Conservation (phyloP, 192 early-diverging fungal genomes). For the Coemansia sp. region DNA sequence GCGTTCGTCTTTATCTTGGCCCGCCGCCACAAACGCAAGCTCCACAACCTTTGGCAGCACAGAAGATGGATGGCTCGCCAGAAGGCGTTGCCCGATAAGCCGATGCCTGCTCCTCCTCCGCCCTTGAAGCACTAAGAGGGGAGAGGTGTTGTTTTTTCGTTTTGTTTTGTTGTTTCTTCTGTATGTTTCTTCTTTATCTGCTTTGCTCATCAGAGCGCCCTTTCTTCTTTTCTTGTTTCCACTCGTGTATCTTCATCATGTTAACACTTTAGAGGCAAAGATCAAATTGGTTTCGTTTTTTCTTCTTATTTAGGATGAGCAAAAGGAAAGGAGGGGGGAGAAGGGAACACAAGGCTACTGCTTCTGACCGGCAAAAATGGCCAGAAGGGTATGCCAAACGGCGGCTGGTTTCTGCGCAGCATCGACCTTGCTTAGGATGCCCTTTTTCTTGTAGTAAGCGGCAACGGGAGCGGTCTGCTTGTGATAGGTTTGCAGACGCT, state of each 20-base stretch:
- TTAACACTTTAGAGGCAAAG: background rate
- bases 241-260: background rate
- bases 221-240: conserved; percentile 1
- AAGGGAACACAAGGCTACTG: background rate
- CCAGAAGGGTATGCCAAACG: conserved; percentile 87
- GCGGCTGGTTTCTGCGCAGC: conserved; percentile 85
- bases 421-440: conserved; percentile 91
- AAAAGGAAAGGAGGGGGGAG: background rate
- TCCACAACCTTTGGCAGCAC: conserved; percentile 32
- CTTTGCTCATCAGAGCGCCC: too few relatives aligned
- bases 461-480: conserved; percentile 81
- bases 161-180: background rate
- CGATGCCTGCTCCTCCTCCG: conserved; percentile 40
- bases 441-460: conserved; percentile 92
- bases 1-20: conserved; percentile 43
- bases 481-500: conserved; percentile 88
- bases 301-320: background rate
- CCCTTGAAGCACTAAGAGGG: conserved; percentile 17
- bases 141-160: background rate
- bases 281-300: background rate
- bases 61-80: conserved; percentile 46
- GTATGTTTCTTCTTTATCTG: background rate
- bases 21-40: conserved; percentile 42
- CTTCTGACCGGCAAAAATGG: conserved; percentile 75
- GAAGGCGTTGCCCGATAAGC: conserved; percentile 51